Evolutionary conservation across 2,329 filamentous ascomycete genomes (phyloP), one percentile per base, ranked within the genome.

Genomic region (Blastomyces emzantsi): DNA sequence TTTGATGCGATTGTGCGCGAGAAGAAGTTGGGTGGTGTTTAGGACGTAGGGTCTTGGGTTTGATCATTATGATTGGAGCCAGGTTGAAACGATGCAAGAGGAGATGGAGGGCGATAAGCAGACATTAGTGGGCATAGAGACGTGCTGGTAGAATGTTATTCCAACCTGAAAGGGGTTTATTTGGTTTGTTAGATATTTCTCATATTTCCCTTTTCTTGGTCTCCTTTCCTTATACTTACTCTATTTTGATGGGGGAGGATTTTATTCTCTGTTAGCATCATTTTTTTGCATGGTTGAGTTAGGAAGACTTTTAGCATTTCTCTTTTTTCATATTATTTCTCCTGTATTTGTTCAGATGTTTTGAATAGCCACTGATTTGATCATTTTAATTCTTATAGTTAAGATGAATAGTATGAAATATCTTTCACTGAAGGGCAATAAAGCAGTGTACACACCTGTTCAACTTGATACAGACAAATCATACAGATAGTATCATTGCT

Each of bases 31-130:
- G 88, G 88, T 1, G 89, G 89, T 19, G 84, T 89, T 36, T 4
- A 90, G 91, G 80, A 87, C 88, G 0, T 91, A 88, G 88, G 87
- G 86, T 25, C 70, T 91, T 64, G 88, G 87, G 1, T 87, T 91
- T 74, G 88, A 91, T 69, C 77, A 73, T 11, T 70, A 73, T 36
- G 68, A 76, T 36, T 82, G 74, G 71, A 72, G 66, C 54, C 81
- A 81, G 68, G 64, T 84, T 11, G 70, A 73, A 64, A 75, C 76
- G 3, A 78, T 82, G 71, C 51, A 62, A 41, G 36, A 47, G 8
- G 52, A 49, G 4, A 54, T 62, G 47, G 33, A 36, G 45, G 43
- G 22, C 5, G 30, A 39, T 17, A 30, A 54, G 28, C 8, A n/a
- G 9, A n/a, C 11, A 4, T 22, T 1, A 3, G 33, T 9, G 33